Evolutionary conservation across 1,284 basidiomycete species (phyloP), one percentile per base, ranked within the genome.

Genomic region (Mycena sp.): DNA sequence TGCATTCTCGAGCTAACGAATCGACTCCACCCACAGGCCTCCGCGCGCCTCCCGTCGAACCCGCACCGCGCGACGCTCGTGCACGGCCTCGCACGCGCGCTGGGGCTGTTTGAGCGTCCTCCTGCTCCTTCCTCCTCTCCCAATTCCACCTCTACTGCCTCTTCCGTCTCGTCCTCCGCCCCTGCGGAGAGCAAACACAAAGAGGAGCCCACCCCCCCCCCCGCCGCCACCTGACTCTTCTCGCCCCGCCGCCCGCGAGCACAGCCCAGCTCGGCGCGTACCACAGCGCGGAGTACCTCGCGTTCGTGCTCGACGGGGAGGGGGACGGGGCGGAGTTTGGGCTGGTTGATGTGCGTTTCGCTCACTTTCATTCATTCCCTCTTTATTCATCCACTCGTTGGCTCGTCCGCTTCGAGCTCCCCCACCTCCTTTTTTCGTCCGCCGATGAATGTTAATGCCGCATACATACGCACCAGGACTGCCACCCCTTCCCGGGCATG

Each of bases 11-110:
- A n/a, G n/a, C n/a, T 52, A 55, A 58, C 29, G 32, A 23, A 43
- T 49, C 53, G 30, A 58, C 45, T 30, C 30, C 64, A 25, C 74
- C 73, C 65, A 86, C n/a, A n/a, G 88, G 79, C 81, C 59, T 91
- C 88, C 2, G 91, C 90, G 21, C 79, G 86, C 4, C 83, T 97
- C 0, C 96, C 95, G 0, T 93, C 93, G 1, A 97, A 98, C 74
- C 80, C 75, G 54, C 89, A 90, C 16, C 85, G 96, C n/a, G 95
- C 95, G 0, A 74, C 87, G 0, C 74, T 94, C 6, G 93, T 96
- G 2, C 94, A 98, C 72, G 85, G 87, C 1, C 82, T 97, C 12
- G 79, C 89, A 55, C 81, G 81, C 29, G 77, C 86, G 0, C 81
- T 90, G 41, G 86, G 84, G 0, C 77, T 94, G 1, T 76, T 92